Conservation (phyloP, 2,329 filamentous ascomycete species). For the Drechmeria coniospora region DNA sequence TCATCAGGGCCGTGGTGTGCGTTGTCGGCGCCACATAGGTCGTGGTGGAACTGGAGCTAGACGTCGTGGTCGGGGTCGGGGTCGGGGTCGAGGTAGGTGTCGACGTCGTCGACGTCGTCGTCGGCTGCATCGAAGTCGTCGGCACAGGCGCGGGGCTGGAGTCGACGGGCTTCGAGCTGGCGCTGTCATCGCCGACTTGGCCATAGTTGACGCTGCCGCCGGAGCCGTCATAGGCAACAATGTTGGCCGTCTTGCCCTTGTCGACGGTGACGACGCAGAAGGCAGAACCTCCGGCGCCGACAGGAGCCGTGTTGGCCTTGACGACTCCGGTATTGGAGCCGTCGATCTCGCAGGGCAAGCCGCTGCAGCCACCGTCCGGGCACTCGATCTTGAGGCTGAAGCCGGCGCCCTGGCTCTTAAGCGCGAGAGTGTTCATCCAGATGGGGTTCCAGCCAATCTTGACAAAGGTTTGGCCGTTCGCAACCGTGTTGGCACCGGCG, state of each 20-base stretch:
- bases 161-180: not conserved
- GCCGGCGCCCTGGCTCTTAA: conserved; percentile 52
- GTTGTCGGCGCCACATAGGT: conserved; percentile 2
- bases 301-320: conserved; percentile 35
- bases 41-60: conserved; percentile 3
- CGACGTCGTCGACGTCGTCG: not conserved
- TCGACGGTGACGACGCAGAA: conserved; percentile 69
- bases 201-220: conserved; percentile 17
- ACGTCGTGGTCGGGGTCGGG: conserved; percentile 2
- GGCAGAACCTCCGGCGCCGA: conserved; percentile 50
- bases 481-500: conserved; percentile 56
- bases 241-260: conserved; percentile 48
- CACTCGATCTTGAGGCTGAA: conserved; percentile 57
- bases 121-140: too few relatives aligned
- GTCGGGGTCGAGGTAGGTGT: not conserved
- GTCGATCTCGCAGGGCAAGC: conserved; percentile 60
- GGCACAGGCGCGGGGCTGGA: not conserved
- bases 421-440: conserved; percentile 43
- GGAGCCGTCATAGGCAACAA: conserved; percentile 44
- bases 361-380: conserved; percentile 48
- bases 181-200: conserved; percentile 9
- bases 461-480: conserved; percentile 50
- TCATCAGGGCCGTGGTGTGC: not conserved
- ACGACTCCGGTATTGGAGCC: conserved; percentile 41
- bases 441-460: conserved; percentile 70